phyloP scores from a whole-genome alignment of 768 basidiomycete genomes.

The Calvatia gigantea region DNA sequence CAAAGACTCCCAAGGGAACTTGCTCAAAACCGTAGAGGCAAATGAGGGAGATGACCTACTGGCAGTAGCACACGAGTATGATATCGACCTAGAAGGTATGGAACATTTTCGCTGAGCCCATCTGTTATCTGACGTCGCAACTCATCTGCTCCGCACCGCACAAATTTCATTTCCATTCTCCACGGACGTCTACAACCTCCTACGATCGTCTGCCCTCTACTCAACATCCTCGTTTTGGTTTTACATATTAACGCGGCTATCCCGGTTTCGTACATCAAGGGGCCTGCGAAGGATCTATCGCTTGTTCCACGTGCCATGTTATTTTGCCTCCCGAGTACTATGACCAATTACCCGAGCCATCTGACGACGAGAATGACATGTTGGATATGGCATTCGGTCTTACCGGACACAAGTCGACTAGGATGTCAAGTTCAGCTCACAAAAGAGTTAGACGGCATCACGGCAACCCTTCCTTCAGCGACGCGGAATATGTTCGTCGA shows the following conservation, averaged over 20 bases:
- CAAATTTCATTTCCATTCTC: neutral
- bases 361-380: conserved; percentile 98
- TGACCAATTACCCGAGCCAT: conserved; percentile 86
- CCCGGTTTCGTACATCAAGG: conserved; percentile 43
- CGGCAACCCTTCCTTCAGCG: conserved; percentile 81
- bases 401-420: conserved; percentile 85
- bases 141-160: neutral
- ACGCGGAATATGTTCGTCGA: conserved; percentile 98
- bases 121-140: neutral
- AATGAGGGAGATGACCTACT: conserved; percentile 94
- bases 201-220: neutral
- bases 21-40: conserved; percentile 85
- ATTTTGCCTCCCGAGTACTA: conserved; percentile 81
- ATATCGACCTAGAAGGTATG: conserved; percentile 92
- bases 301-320: conserved; percentile 97
- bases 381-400: conserved; percentile 97
- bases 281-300: conserved; percentile 94
- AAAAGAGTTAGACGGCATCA: conserved; percentile 80
- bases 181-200: neutral
- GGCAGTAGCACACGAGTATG: conserved; percentile 89
- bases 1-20: conserved; percentile 79
- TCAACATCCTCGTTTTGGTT: neutral
- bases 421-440: conserved; percentile 80
- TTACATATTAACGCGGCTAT: neutral
- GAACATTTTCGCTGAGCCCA: conserved; percentile 3